Evolutionary conservation across 1,284 basidiomycete species (phyloP), one percentile per base, ranked within the genome.

Genomic region (Cutaneotrichosporon dermatis): DNA sequence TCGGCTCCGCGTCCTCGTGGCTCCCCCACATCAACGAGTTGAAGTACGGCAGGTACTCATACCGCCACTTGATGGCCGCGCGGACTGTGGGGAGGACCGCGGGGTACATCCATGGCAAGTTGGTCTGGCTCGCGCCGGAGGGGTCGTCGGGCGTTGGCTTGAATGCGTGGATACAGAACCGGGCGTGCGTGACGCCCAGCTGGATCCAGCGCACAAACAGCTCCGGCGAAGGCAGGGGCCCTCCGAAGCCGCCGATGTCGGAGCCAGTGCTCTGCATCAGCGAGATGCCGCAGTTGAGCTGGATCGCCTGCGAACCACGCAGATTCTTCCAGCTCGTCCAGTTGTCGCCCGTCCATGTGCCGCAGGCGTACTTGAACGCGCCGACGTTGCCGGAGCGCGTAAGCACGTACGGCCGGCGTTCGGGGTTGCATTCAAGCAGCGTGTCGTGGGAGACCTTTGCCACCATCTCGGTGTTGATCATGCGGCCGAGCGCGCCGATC

Each of bases 31-130:
- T 79, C 52, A 80, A 73, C 15, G 69, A 64, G 64, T 78, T 76
- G 65, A 74, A 74, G 60, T 41, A 58, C 11, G 79, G 79, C 13
- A 80, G 55, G 36, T 76, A 63, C 62, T 75, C 75, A 68, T 80
- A 80, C 54, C 79, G 65, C 62, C 79, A 74, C 65, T 78, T 75
- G 69, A 80, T 80, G 16, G 71, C 70, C 8, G 62, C 59, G 5
- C 79, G 69, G 57, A 80, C 69, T 39, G 73, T 64, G 3, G 77
- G 76, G 50, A 77, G 68, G 13, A 80, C 75, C 37, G 75, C 74
- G 43, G 79, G 79, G 59, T 80, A 79, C 79, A 80, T 79, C 79
- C 79, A 80, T 4, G 79, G 79, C 9, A 72, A 60, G 65, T 79
- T 80, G 35, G 78, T 79, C 42, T 68, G 64, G 40, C 69, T 71